phyloP scores from a whole-genome alignment of 129 eudicot genomes.

The Rutidosis leptorrhynchoides region DNA sequence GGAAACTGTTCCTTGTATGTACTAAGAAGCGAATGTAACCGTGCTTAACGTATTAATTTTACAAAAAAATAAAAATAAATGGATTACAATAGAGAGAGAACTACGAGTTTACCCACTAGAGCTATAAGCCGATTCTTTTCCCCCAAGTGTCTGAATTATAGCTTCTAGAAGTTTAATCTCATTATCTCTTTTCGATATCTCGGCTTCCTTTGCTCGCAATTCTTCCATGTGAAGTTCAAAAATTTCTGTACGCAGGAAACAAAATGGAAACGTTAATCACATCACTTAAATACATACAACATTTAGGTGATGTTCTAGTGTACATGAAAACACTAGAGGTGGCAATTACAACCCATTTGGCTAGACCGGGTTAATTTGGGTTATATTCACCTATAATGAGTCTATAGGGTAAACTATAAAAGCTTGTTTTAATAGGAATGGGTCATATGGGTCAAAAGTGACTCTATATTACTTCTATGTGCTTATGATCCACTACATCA shows the following conservation, averaged over 20 bases:
- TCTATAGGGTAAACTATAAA: not conserved
- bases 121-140: conserved; percentile 45
- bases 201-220: conserved; percentile 81
- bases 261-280: conserved; percentile 4
- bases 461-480: not conserved
- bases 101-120: conserved; percentile 16
- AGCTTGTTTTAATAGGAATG: not conserved
- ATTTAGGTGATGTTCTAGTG: conserved; percentile 6
- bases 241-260: conserved; percentile 60
- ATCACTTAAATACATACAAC: not conserved
- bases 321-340: conserved; percentile 10
- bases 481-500: not conserved
- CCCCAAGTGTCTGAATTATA: conserved; percentile 93
- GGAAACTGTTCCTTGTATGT: conserved; percentile 7
- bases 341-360: not conserved
- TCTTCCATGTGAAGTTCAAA: conserved; percentile 95
- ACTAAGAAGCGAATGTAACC: conserved; percentile 21
- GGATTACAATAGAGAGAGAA: conserved; percentile 18
- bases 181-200: conserved; percentile 81
- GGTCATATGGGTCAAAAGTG: not conserved
- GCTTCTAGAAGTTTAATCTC: conserved; percentile 93
- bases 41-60: conserved; percentile 7
- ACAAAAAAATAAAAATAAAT: conserved; percentile 22
- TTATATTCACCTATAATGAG: not conserved
- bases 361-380: not conserved